Conservation (phyloP, 129 eudicot genomes). For the Artemisia argyi region DNA sequence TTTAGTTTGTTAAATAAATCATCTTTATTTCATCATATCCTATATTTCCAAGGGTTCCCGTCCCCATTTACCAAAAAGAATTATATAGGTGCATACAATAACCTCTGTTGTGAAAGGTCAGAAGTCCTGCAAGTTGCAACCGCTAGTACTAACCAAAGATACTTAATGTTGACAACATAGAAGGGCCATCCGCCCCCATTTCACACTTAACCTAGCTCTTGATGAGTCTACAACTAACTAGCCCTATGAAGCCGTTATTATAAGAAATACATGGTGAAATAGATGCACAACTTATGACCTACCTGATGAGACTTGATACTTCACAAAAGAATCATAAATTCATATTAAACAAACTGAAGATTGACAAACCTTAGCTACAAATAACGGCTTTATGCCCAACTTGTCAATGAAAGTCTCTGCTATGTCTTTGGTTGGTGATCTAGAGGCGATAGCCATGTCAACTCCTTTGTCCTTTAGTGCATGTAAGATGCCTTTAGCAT, state of each 20-base stretch:
- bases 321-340: no score
- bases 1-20: no score
- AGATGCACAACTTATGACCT: slow-evolving; percentile 5
- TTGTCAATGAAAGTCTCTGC: slow-evolving; percentile 77
- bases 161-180: no score
- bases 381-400: slow-evolving; percentile 73
- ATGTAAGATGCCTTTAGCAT: slow-evolving; percentile 70
- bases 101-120: background rate
- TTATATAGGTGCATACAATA: slow-evolving; percentile 2
- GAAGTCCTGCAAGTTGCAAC: no score
- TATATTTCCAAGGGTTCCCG: no score
- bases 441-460: slow-evolving; percentile 87
- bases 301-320: background rate
- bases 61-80: no score
- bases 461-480: slow-evolving; percentile 85
- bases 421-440: slow-evolving; percentile 93
- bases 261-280: background rate
- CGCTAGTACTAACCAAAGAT: no score
- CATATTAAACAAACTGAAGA: background rate
- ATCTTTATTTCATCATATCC: no score
- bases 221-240: no score
- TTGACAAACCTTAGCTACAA: slow-evolving; percentile 81
- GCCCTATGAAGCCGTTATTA: no score
- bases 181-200: no score
- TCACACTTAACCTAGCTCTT: no score